phyloP scores from a whole-genome alignment of 1,284 basidiomycete species.

The Pseudozyma thailandica region DNA sequence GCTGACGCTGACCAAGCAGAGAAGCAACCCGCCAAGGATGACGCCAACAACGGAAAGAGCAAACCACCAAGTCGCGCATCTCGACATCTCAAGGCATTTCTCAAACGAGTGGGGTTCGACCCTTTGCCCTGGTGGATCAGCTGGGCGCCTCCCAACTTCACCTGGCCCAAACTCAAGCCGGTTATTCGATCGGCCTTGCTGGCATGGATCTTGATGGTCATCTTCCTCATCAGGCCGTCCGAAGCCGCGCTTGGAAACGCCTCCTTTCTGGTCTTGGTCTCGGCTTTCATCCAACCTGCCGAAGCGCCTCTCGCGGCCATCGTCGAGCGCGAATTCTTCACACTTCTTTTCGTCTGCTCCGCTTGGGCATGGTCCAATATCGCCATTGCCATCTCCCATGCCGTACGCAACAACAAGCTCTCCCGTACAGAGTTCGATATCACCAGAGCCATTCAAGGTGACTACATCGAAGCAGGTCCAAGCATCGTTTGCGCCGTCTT shows the following conservation, averaged over 20 bases:
- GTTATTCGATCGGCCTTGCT: constrained; percentile 75
- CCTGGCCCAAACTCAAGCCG: constrained; percentile 71
- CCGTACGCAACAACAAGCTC: constrained; percentile 73
- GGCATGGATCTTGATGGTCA: constrained; percentile 75
- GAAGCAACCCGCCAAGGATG: constrained; percentile 8
- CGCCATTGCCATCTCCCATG: constrained; percentile 75
- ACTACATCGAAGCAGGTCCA: constrained; percentile 70
- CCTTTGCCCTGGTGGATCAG: constrained; percentile 37
- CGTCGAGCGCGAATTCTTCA: constrained; percentile 77
- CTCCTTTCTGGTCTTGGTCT: constrained; percentile 76
- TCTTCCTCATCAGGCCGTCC: constrained; percentile 75
- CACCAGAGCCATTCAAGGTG: constrained; percentile 22
- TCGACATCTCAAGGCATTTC: constrained; percentile 18
- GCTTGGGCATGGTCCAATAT: constrained; percentile 79
- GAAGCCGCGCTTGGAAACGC: constrained; percentile 75
- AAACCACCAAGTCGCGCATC: constrained; percentile 5
- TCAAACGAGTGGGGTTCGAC: constrained; percentile 23
- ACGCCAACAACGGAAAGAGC: constrained; percentile 30
- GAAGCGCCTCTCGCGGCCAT: constrained; percentile 76
- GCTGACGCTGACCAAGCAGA: constrained; percentile 25
- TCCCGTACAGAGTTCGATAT: constrained; percentile 69
- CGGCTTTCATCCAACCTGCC: constrained; percentile 77
- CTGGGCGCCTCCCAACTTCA: constrained; percentile 44
- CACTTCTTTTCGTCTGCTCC: constrained; percentile 72
- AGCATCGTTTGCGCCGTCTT: constrained; percentile 76